These are phyloP conservation scores for Fusarium sulawesiense DNA, from an alignment of 2,329 filamentous ascomycete species.

Conservation along the genomic window DNA sequence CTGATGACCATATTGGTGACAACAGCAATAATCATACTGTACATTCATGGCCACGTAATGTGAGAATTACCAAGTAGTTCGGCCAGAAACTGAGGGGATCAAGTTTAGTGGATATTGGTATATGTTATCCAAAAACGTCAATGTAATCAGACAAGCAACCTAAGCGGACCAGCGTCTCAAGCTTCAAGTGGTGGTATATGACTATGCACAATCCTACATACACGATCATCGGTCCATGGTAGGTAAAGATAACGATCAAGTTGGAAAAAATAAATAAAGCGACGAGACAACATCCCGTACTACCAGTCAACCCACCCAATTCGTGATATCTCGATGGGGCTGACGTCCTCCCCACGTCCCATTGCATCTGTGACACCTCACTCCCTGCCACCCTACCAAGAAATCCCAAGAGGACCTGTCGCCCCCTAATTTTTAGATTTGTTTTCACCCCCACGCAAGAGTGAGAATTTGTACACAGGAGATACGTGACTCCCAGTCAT, in stretches of 20 bases:
- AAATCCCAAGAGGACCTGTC: conserved; percentile 40
- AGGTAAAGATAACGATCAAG: conserved; percentile 44
- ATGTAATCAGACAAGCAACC: background rate
- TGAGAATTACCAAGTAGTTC: background rate
- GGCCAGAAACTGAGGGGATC: background rate
- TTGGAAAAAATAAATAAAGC: conserved; percentile 48
- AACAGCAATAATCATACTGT: background rate
- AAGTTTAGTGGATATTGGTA: background rate
- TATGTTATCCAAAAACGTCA: background rate
- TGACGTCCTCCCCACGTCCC: conserved; percentile 19
- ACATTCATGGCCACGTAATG: background rate
- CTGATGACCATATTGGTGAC: background rate
- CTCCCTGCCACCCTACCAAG: conserved; percentile 29
- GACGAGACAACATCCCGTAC: conserved; percentile 46
- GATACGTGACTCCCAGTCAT: conserved; percentile 35
- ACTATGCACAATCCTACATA: conserved; percentile 50
- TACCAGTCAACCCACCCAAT: conserved; percentile 32
- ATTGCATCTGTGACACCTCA: conserved; percentile 31
- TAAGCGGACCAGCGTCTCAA: conserved; percentile 18
- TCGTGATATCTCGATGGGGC: conserved; percentile 26
- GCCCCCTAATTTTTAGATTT: conserved; percentile 39
- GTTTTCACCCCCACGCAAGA: conserved; percentile 10
- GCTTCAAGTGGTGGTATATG: conserved; percentile 43
- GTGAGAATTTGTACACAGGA: conserved; percentile 43
- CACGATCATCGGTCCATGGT: conserved; percentile 37